Percentiles rank a stretch among this genome's conserved stretches.
These are phyloP conservation scores for Turritis glabra DNA, from an alignment of 345 rosid genomes.

Conservation along the genomic window DNA sequence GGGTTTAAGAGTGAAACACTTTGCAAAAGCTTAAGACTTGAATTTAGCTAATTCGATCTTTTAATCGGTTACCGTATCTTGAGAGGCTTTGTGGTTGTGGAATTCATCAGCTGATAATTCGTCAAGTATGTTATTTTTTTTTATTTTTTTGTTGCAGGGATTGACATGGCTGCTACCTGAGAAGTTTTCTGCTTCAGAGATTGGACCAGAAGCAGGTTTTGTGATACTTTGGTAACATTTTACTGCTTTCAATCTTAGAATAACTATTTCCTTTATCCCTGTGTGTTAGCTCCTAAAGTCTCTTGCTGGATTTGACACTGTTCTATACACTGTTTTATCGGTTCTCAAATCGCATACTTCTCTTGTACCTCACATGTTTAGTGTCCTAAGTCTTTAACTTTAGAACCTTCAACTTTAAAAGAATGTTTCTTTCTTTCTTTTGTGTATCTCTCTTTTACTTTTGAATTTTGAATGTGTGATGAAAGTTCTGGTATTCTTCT, in stretches of 20 bases:
- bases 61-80: neutral
- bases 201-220: conserved; percentile 99
- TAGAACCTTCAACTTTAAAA: neutral
- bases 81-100: neutral
- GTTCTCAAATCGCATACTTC: neutral
- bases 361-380: neutral
- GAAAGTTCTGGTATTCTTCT: conserved; percentile 27
- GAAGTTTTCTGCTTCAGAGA: conserved; percentile 87
- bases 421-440: neutral
- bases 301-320: neutral
- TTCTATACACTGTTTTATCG: neutral
- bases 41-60: neutral
- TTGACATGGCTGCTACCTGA: conserved; percentile 95
- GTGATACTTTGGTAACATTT: conserved; percentile 88
- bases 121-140: neutral
- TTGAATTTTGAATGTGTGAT: conserved; percentile 14
- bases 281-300: neutral
- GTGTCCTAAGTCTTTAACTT: neutral
- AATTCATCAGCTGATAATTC: neutral
- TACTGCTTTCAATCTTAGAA: conserved; percentile 48
- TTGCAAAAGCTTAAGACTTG: neutral
- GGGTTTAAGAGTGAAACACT: neutral
- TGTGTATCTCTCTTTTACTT: neutral
- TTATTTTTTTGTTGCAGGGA: conserved; percentile 56
- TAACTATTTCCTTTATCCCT: neutral